Evolutionary conservation across 2,329 filamentous ascomycete species (phyloP).

Genomic region (Stromatinia cepivora): DNA sequence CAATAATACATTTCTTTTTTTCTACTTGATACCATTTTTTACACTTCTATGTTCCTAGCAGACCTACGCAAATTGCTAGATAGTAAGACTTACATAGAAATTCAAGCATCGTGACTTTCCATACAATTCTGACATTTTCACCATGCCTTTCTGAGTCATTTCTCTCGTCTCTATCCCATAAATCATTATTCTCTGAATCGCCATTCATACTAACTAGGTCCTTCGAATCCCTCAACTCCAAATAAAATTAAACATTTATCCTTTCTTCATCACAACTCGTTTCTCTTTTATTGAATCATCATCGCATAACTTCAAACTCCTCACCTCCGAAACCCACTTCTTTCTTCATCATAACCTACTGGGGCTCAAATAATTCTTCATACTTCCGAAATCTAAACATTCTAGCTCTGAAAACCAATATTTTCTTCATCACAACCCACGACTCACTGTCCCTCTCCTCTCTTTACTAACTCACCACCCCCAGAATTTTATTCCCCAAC

Average conservation of each 20-base stretch:
- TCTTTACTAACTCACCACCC: too few relatives aligned
- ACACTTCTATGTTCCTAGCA: neutral
- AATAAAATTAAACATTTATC: neutral
- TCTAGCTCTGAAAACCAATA: too few relatives aligned
- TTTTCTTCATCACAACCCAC: too few relatives aligned
- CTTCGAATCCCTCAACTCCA: neutral
- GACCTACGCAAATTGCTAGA: neutral
- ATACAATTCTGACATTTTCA: neutral
- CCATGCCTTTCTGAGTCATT: too few relatives aligned
- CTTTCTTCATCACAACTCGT: neutral
- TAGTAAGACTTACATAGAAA: neutral
- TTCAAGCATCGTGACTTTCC: neutral
- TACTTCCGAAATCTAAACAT: too few relatives aligned
- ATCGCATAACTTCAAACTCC: neutral
- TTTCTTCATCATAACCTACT: neutral
- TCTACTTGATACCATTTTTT: neutral
- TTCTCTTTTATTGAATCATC: neutral
- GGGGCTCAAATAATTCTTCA: too few relatives aligned
- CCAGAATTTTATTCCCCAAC: too few relatives aligned
- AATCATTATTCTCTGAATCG: neutral
- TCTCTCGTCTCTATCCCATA: neutral
- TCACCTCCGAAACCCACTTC: too few relatives aligned
- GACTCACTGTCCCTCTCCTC: too few relatives aligned
- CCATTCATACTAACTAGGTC: neutral
- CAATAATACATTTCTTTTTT: neutral